Conservation (phyloP, 306 rosid species). For the Trichosanthes truncata region DNA sequence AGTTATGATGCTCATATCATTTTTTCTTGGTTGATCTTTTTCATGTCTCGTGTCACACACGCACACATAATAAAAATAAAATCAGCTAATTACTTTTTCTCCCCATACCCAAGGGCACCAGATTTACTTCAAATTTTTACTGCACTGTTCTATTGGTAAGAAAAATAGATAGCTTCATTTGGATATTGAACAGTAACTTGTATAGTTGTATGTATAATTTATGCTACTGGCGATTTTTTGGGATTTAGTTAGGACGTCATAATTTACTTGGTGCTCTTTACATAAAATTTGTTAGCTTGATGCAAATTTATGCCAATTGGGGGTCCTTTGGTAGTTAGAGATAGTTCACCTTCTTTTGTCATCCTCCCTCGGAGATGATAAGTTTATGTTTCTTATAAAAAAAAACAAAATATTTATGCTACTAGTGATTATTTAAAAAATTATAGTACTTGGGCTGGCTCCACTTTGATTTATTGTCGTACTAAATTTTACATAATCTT, state of each 20-base stretch:
- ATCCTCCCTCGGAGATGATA: neutral
- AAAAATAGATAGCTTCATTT: neutral
- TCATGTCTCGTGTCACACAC: neutral
- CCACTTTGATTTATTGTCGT: constrained; percentile 8
- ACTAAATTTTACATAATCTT: constrained; percentile 27
- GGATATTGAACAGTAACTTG: neutral
- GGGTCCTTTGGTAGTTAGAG: neutral
- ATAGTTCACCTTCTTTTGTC: neutral
- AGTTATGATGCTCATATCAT: neutral
- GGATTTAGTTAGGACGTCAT: neutral
- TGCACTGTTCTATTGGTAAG: neutral
- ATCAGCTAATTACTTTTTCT: neutral
- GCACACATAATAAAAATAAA: neutral
- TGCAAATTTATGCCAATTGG: neutral
- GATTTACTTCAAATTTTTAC: neutral
- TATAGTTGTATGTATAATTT: neutral
- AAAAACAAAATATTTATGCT: neutral
- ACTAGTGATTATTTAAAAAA: neutral
- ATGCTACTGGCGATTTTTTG: neutral
- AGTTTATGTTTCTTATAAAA: neutral
- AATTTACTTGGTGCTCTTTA: neutral
- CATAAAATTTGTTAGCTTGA: neutral
- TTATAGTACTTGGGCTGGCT: constrained; percentile 11
- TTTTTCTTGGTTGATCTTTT: neutral
- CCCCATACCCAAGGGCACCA: neutral